Conservation (phyloP, 2,329 filamentous ascomycete species). For the Bipolaris gigantea region DNA sequence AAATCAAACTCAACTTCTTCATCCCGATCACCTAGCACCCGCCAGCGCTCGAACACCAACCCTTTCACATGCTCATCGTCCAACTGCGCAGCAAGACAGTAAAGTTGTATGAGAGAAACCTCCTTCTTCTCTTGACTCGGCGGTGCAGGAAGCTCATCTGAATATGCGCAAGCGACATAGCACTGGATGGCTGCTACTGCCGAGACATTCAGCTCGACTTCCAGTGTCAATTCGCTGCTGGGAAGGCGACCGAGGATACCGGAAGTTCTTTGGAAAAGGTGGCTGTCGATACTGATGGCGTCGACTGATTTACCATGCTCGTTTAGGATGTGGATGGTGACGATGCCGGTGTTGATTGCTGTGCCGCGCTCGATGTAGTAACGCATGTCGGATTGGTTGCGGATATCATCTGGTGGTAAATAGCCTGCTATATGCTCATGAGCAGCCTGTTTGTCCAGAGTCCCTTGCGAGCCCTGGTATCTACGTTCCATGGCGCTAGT, state of each 20-base stretch:
- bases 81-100: slow-evolving; percentile 6
- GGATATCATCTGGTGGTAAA: slow-evolving; percentile 8
- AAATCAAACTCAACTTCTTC: background rate
- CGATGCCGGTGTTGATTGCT: background rate
- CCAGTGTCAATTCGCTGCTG: background rate
- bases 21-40: background rate
- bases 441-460: background rate
- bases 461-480: background rate
- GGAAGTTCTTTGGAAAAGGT: slow-evolving; percentile 1
- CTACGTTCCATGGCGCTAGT: background rate
- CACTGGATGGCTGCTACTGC: background rate
- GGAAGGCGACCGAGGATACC: background rate
- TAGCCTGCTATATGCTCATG: slow-evolving; percentile 4
- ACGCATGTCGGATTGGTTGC: slow-evolving; percentile 5
- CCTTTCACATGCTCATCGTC: background rate
- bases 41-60: slow-evolving; percentile 2
- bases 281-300: background rate
- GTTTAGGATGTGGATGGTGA: slow-evolving; percentile 4
- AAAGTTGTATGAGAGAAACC: slow-evolving; percentile 3
- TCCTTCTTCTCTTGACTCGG: background rate
- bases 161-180: background rate
- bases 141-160: background rate
- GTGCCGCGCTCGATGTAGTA: background rate
- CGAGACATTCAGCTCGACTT: slow-evolving; percentile 1
- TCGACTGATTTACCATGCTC: background rate